A percentile compares a stretch with the other conserved stretches of the same genome.
phyloP scores from a whole-genome alignment of 257 asterid genomes.

The Nicotiana benthamiana region DNA sequence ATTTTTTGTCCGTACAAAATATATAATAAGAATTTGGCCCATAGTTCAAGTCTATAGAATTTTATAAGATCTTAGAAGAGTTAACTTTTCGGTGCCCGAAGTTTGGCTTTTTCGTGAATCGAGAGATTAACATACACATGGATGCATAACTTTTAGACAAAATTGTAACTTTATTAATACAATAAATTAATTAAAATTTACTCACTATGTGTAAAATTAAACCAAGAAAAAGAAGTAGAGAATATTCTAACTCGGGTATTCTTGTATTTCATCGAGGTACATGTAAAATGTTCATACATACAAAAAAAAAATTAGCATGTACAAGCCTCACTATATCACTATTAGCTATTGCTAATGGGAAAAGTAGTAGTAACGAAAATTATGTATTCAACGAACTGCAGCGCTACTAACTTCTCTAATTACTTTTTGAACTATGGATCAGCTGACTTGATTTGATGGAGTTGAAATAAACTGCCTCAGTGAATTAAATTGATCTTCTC shows the following conservation, averaged over 20 bases:
- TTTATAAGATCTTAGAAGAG: too few relatives aligned
- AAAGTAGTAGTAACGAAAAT: neutral
- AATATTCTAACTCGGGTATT: neutral
- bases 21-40: too few relatives aligned
- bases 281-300: neutral
- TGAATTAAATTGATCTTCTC: neutral
- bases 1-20: too few relatives aligned
- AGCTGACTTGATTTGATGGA: neutral
- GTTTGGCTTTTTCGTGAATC: too few relatives aligned
- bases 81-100: too few relatives aligned
- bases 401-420: neutral
- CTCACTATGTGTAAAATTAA: too few relatives aligned
- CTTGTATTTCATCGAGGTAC: neutral
- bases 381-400: neutral
- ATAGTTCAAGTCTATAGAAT: too few relatives aligned
- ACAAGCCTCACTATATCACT: neutral
- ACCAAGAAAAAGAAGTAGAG: neutral
- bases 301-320: neutral
- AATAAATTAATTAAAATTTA: too few relatives aligned
- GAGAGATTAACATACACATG: too few relatives aligned
- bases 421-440: neutral
- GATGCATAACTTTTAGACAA: too few relatives aligned
- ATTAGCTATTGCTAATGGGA: neutral
- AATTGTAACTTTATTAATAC: too few relatives aligned
- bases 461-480: neutral